A percentile compares a stretch with the other conserved stretches of the same genome.
phyloP scores from a whole-genome alignment of 306 rosid genomes.

The Inga leiocalycina region DNA sequence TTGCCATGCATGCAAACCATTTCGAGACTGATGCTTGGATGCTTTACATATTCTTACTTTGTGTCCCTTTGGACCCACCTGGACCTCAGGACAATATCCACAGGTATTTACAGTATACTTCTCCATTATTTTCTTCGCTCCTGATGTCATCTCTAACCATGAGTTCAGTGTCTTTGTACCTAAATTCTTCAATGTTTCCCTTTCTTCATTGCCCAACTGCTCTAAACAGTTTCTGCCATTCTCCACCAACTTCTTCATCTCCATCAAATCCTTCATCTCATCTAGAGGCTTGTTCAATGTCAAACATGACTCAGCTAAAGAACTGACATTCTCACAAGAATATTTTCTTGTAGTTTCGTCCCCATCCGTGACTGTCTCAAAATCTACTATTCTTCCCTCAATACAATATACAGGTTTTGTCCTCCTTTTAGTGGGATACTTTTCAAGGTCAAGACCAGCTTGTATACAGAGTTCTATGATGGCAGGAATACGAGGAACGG shows the following conservation, averaged over 20 bases:
- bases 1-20: conserved; percentile 95
- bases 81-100: conserved; percentile 85
- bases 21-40: conserved; percentile 84
- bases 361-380: conserved; percentile 51
- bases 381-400: conserved; percentile 91
- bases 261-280: conserved; percentile 31
- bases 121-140: conserved; percentile 78
- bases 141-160: conserved; percentile 76
- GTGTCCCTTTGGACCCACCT: conserved; percentile 90
- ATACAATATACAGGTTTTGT: conserved; percentile 76
- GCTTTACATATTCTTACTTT: conserved; percentile 89
- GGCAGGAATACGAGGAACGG: conserved; percentile 68
- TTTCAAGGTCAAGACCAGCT: conserved; percentile 73
- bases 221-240: conserved; percentile 35
- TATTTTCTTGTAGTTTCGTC: conserved; percentile 26
- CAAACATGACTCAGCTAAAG: conserved; percentile 25
- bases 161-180: conserved; percentile 56
- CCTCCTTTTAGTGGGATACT: conserved; percentile 73
- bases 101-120: conserved; percentile 70
- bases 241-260: conserved; percentile 31
- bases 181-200: conserved; percentile 39
- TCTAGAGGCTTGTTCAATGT: conserved; percentile 30
- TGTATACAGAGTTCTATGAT: conserved; percentile 82
- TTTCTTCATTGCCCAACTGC: conserved; percentile 36
- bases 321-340: conserved; percentile 23